Evolutionary conservation across 495 filamentous ascomycete genomes (phyloP).

Genomic region (Podospora comata): DNA sequence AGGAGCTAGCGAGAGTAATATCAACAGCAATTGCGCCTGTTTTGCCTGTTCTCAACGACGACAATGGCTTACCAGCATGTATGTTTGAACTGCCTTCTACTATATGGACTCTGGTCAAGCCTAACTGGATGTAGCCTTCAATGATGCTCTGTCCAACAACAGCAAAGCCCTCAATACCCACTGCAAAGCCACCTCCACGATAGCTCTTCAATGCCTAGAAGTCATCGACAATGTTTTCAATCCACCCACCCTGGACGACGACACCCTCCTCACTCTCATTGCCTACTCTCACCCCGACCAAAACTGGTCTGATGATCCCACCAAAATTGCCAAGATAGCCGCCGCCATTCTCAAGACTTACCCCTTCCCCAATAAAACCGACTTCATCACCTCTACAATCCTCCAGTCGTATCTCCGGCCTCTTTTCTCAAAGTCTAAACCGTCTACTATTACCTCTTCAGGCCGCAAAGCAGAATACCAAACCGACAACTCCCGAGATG

Average conservation of each 20-base stretch:
- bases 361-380: slow-evolving; percentile 25
- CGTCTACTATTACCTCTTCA: slow-evolving; percentile 57
- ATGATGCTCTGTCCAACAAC: slow-evolving; percentile 1
- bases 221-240: slow-evolving; percentile 8
- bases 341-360: slow-evolving; percentile 43
- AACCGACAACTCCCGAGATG: slow-evolving; percentile 37
- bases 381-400: slow-evolving; percentile 53
- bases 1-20: slow-evolving; percentile 12
- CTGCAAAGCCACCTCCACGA: slow-evolving; percentile 9
- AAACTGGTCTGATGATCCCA: slow-evolving; percentile 50
- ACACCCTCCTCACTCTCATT: slow-evolving; percentile 33
- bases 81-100: not conserved
- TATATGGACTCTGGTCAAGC: not conserved
- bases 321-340: slow-evolving; percentile 32
- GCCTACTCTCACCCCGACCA: slow-evolving; percentile 50
- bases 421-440: slow-evolving; percentile 66
- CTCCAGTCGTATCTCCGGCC: slow-evolving; percentile 57
- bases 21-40: slow-evolving; percentile 20
- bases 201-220: slow-evolving; percentile 17
- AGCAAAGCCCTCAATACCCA: not conserved
- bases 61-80: slow-evolving; percentile 10
- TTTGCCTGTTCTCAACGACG: not conserved
- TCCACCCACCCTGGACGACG: slow-evolving; percentile 13
- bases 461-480: slow-evolving; percentile 57
- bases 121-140: not conserved